Conservation (phyloP, 257 asterid genomes). For the Haberlea rhodopensis region DNA sequence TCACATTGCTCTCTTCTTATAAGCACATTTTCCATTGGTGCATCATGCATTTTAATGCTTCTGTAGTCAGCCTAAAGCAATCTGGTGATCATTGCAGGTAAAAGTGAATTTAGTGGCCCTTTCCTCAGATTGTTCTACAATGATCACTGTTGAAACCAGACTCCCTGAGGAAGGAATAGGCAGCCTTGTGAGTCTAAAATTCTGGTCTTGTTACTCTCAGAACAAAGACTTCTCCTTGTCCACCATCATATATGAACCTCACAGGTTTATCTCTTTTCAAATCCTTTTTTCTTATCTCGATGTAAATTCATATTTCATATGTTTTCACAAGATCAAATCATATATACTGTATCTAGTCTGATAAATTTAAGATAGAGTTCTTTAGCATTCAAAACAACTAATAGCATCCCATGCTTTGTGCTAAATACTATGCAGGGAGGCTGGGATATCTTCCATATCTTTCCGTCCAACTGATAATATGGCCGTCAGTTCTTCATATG, state of each 20-base stretch:
- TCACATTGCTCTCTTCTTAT: neutral
- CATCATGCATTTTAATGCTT: constrained; percentile 1
- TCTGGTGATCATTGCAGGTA: constrained; percentile 43
- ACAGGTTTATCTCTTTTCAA: constrained; percentile 57
- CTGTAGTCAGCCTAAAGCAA: constrained; percentile 9
- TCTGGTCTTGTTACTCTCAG: constrained; percentile 69
- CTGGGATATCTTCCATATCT: constrained; percentile 64
- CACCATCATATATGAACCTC: constrained; percentile 93
- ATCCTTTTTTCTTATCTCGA: constrained; percentile 15
- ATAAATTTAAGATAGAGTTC: neutral
- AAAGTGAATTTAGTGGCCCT: constrained; percentile 76
- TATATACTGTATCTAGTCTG: constrained; percentile 1
- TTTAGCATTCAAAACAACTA: neutral
- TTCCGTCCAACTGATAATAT: constrained; percentile 72
- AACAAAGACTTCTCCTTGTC: constrained; percentile 68
- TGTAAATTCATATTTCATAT: constrained; percentile 10
- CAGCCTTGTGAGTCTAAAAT: constrained; percentile 75
- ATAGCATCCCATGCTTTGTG: constrained; percentile 22
- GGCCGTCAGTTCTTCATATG: constrained; percentile 78
- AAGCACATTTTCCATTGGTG: neutral
- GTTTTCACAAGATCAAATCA: neutral
- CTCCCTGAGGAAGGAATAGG: constrained; percentile 95
- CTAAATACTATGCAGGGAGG: constrained; percentile 49
- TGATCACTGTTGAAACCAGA: constrained; percentile 91
- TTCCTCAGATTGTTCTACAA: constrained; percentile 74